Base-by-base conservation (phyloP, 208 protist genomes). In the Trichomonas gallinae region DNA sequence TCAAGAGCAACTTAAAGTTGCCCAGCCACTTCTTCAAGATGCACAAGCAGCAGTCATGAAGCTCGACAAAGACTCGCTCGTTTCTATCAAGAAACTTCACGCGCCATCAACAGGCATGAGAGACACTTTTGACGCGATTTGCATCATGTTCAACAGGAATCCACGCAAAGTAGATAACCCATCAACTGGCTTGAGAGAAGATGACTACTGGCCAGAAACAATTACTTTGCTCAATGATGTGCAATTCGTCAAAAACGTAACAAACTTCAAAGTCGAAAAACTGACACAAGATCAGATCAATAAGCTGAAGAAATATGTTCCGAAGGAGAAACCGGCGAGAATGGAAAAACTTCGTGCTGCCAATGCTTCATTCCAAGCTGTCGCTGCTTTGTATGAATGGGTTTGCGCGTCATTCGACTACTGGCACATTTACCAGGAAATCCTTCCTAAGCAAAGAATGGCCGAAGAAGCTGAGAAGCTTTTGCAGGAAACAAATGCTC, bases 201-300 rank as follows among this genome's bases (percentile, higher is more conserved):
- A 96, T 46, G 46, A 96, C 40, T 96, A 81, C 42, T 63, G 51
- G 51, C 49, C 93, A 45, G 93, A 63, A 83, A 49, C 34, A n/a
- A 82, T 82, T 38, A 17, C 15, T 46, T 42, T 96, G 23, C 98
- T 99, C 36, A 97, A 98, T 96, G 98, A 99, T 97, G 97, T 98
- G 26, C 99, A 99, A 97, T 99, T 99, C 97, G 98, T 99, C 93
- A 97, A 98, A 82, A 98, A 98, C 97, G 98, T 99, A 81, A 98
- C 99, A 96, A 98, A 98, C 34, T 99, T 99, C 97, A 98, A 99
- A 98, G 98, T 99, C 97, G 98, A 99, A 96, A 98, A 98, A 97
- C 98, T 99, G 97, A 99, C 98, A 83, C 98, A 99, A 96, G 97
- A 98, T 97, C 97, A 99, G 81, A 97, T 99, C n/a, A 98, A 98